These are phyloP conservation scores for Diutina pseudorugosa DNA, from an alignment of 1,139 yeast species.

Conservation along the genomic window DNA sequence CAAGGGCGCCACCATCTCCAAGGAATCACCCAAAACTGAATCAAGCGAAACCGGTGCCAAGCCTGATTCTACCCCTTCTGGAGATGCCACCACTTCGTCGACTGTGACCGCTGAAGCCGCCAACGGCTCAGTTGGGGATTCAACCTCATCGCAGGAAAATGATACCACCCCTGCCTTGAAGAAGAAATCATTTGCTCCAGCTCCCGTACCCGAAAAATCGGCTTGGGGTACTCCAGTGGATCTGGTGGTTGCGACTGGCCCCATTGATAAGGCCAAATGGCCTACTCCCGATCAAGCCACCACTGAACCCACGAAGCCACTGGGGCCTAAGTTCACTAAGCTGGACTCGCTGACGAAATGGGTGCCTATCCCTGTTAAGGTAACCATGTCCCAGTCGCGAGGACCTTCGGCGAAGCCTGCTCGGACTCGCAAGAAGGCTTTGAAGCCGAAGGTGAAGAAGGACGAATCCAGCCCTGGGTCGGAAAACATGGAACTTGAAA, in stretches of 20 bases:
- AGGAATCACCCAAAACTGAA: not conserved
- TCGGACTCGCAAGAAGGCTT: constrained; percentile 1
- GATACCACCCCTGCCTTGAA: constrained; percentile 8
- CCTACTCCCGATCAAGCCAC: constrained; percentile 41
- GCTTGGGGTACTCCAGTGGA: constrained; percentile 49
- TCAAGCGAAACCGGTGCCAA: not conserved
- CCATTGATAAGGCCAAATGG: constrained; percentile 42
- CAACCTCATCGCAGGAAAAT: not conserved
- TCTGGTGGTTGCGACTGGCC: constrained; percentile 13
- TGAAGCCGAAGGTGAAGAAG: constrained; percentile 1
- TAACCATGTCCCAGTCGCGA: constrained; percentile 28
- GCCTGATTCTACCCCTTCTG: not conserved
- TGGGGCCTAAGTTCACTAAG: constrained; percentile 33
- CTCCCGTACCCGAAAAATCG: constrained; percentile 61
- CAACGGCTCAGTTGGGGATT: not conserved
- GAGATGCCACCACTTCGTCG: not conserved
- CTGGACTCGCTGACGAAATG: constrained; percentile 51
- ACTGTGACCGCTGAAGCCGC: not conserved
- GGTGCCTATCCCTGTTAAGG: constrained; percentile 79
- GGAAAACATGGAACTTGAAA: not conserved
- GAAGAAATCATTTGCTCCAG: constrained; percentile 48
- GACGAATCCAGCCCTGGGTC: not conserved
- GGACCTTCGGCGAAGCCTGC: not conserved
- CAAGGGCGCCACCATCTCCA: not conserved
- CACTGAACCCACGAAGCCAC: constrained; percentile 13